Evolutionary conservation across 2,329 filamentous ascomycete species (phyloP).

Genomic region (Arthrinium puccinioides): DNA sequence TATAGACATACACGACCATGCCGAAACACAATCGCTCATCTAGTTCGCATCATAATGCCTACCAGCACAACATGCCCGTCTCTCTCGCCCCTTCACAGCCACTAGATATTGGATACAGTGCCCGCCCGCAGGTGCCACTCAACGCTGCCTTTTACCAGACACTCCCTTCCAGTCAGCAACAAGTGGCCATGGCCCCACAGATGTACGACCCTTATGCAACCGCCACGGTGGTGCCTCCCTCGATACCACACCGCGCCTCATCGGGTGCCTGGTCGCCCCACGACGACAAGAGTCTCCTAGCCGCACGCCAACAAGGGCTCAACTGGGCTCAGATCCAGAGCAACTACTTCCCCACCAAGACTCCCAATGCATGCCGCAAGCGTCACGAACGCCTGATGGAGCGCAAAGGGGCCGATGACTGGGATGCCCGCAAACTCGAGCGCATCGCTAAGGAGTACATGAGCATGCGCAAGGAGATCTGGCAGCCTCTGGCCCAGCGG

Average conservation of each 20-base stretch:
- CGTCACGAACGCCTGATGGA: slow-evolving; percentile 80
- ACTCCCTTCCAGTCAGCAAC: slow-evolving; percentile 24
- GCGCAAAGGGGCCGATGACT: slow-evolving; percentile 66
- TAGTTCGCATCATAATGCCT: slow-evolving; percentile 28
- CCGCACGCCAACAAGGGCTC: slow-evolving; percentile 64
- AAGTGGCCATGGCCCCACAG: slow-evolving; percentile 26
- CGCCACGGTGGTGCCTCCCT: slow-evolving; percentile 23
- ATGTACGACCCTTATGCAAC: slow-evolving; percentile 32
- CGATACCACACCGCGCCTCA: slow-evolving; percentile 43
- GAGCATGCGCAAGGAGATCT: slow-evolving; percentile 72
- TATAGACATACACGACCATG: slow-evolving; percentile 27
- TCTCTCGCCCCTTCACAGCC: slow-evolving; percentile 32
- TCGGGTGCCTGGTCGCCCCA: slow-evolving; percentile 64
- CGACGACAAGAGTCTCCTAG: slow-evolving; percentile 68
- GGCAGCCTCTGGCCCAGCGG: slow-evolving; percentile 63
- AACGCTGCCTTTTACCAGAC: slow-evolving; percentile 30
- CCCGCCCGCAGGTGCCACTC: slow-evolving; percentile 29
- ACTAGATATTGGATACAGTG: slow-evolving; percentile 33
- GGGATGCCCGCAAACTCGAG: slow-evolving; percentile 71
- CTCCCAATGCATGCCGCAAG: slow-evolving; percentile 80
- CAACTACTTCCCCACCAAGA: slow-evolving; percentile 70
- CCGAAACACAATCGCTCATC: slow-evolving; percentile 36
- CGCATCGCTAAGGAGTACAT: slow-evolving; percentile 72
- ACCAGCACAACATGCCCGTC: slow-evolving; percentile 27
- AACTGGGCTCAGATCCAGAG: slow-evolving; percentile 80